phyloP scores from a whole-genome alignment of 805 yeast species.

The Kodamaea lidongshanica region DNA sequence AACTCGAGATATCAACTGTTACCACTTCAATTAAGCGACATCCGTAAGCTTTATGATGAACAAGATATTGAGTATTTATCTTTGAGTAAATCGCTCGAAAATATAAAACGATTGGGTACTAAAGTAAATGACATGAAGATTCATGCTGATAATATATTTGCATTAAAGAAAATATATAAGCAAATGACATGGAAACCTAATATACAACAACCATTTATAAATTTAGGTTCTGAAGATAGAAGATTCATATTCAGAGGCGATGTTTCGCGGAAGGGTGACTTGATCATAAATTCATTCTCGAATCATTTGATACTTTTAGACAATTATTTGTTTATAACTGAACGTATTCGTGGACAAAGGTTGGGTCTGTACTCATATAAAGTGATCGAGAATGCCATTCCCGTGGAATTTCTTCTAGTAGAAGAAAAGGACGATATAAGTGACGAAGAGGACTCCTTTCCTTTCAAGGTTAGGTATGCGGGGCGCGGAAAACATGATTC shows the following conservation, averaged over 20 bases:
- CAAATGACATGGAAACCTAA: constrained; percentile 49
- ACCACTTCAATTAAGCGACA: constrained; percentile 57
- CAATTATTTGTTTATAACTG: constrained; percentile 62
- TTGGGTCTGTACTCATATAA: constrained; percentile 11
- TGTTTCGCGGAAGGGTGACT: constrained; percentile 55
- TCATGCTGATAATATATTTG: constrained; percentile 52
- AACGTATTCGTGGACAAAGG: constrained; percentile 40
- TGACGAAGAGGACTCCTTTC: constrained; percentile 27
- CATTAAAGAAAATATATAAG: constrained; percentile 46
- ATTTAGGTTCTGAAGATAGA: constrained; percentile 43
- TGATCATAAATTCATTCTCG: constrained; percentile 51
- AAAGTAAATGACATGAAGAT: constrained; percentile 60
- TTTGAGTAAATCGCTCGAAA: constrained; percentile 47
- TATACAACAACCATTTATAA: constrained; percentile 28
- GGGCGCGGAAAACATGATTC: constrained; percentile 49
- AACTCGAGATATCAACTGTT: constrained; percentile 44
- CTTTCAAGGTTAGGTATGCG: constrained; percentile 52
- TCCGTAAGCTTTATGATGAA: constrained; percentile 39
- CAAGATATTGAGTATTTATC: constrained; percentile 47
- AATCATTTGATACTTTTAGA: constrained; percentile 58
- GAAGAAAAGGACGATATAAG: constrained; percentile 33
- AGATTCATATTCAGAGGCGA: constrained; percentile 53
- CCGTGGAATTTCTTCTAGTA: constrained; percentile 50
- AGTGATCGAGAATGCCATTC: constrained; percentile 54
- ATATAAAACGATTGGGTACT: constrained; percentile 48